A percentile compares a stretch with the other conserved stretches of the same genome.
Evolutionary conservation across 1,139 yeast genomes (phyloP).

Genomic region (Yamadazyma dushanensis): DNA sequence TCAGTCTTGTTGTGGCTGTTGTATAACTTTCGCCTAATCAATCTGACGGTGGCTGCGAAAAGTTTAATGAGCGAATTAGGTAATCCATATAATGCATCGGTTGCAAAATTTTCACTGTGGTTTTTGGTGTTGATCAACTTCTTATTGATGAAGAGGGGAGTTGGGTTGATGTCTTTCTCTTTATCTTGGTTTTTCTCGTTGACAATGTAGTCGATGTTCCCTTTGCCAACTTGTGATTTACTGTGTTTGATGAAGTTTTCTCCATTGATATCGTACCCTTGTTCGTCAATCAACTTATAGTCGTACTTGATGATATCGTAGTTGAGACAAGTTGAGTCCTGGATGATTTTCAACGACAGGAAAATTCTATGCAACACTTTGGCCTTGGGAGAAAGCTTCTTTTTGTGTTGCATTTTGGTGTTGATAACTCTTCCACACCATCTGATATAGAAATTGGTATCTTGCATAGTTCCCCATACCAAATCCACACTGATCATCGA

Average conservation of each 20-base stretch:
- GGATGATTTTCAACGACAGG: slow-evolving; percentile 71
- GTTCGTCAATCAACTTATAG: slow-evolving; percentile 28
- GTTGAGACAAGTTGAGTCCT: slow-evolving; percentile 62
- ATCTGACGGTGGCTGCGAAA: slow-evolving; percentile 68
- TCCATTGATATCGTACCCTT: slow-evolving; percentile 43
- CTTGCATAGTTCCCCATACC: slow-evolving; percentile 91
- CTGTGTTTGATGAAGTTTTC: slow-evolving; percentile 40
- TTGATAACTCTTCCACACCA: slow-evolving; percentile 77
- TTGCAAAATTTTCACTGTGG: slow-evolving; percentile 60
- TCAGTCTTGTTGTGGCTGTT: slow-evolving; percentile 33
- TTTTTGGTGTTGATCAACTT: slow-evolving; percentile 45
- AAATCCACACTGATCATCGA: slow-evolving; percentile 88
- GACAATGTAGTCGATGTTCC: slow-evolving; percentile 14
- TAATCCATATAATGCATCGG: slow-evolving; percentile 80
- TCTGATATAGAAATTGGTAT: slow-evolving; percentile 71
- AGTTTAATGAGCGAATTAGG: slow-evolving; percentile 77
- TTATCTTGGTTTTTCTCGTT: slow-evolving; percentile 7
- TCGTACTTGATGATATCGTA: slow-evolving; percentile 40
- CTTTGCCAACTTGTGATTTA: slow-evolving; percentile 10
- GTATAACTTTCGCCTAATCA: slow-evolving; percentile 62
- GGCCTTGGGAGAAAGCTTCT: slow-evolving; percentile 73
- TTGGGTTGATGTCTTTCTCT: slow-evolving; percentile 20
- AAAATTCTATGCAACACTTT: slow-evolving; percentile 74
- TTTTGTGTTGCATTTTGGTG: slow-evolving; percentile 65
- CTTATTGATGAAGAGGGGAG: slow-evolving; percentile 46